Percentiles rank a stretch among this genome's conserved stretches.
Evolutionary conservation across 352 stramenopile genomes (phyloP).

Genomic region (Pythium phragmitis): DNA sequence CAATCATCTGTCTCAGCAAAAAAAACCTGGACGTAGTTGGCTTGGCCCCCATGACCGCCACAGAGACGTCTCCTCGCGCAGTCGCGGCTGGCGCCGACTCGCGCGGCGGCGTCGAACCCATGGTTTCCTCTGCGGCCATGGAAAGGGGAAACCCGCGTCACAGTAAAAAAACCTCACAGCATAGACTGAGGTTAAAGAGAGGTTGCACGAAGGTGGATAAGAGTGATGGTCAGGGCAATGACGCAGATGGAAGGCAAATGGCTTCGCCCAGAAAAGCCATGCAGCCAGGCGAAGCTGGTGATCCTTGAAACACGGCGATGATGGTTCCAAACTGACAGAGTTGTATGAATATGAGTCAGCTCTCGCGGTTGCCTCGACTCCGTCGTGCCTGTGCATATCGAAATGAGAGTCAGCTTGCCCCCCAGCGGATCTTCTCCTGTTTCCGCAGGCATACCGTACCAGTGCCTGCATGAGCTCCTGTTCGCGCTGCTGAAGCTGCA

Average conservation of each 20-base stretch:
- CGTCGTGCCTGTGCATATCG: slow-evolving; percentile 35
- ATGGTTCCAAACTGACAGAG: neutral
- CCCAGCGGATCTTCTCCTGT: too few species aligned
- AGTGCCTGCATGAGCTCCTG: slow-evolving; percentile 83
- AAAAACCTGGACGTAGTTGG: neutral
- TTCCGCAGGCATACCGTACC: slow-evolving; percentile 32
- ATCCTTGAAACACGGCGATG: neutral
- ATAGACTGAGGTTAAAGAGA: slow-evolving; percentile 4
- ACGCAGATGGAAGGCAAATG: neutral
- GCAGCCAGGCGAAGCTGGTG: too few species aligned
- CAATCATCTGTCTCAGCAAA: slow-evolving; percentile 10
- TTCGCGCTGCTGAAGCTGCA: slow-evolving; percentile 73
- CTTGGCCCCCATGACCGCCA: neutral
- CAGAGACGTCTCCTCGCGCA: neutral
- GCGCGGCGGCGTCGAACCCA: neutral
- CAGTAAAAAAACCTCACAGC: neutral
- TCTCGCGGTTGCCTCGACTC: slow-evolving; percentile 51
- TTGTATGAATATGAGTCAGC: neutral
- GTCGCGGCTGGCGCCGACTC: neutral
- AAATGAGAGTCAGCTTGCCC: neutral
- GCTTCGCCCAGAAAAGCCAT: neutral
- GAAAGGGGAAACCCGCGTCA: slow-evolving; percentile 1
- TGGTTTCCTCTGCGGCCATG: slow-evolving; percentile 11
- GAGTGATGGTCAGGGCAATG: slow-evolving; percentile 16
- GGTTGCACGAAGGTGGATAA: slow-evolving; percentile 18